Evolutionary conservation across 1,139 yeast species (phyloP).

Genomic region (Taiozyma sp.): DNA sequence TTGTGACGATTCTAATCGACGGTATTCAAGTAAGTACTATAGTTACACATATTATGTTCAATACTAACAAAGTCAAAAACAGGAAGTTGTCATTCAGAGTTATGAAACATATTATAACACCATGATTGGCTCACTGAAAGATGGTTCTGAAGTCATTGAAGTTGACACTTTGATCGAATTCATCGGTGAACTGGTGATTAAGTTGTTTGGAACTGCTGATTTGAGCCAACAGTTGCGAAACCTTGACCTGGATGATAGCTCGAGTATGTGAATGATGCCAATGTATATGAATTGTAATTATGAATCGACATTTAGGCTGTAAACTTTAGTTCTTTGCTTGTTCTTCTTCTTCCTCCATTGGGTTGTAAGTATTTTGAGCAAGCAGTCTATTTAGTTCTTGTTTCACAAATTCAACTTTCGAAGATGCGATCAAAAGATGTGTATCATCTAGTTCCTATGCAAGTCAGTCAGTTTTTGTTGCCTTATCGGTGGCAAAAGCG

Average conservation of each 20-base stretch:
- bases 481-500: neutral
- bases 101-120: constrained; percentile 41
- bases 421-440: constrained; percentile 74
- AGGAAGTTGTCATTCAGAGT: constrained; percentile 42
- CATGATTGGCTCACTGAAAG: constrained; percentile 18
- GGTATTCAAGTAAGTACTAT: constrained; percentile 39
- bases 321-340: neutral
- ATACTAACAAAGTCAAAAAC: constrained; percentile 1
- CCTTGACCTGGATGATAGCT: constrained; percentile 2
- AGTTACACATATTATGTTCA: neutral
- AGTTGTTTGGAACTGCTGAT: constrained; percentile 22
- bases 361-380: constrained; percentile 80
- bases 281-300: neutral
- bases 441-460: constrained; percentile 83
- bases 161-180: constrained; percentile 49
- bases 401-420: constrained; percentile 70
- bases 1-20: constrained; percentile 46
- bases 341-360: constrained; percentile 61
- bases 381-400: constrained; percentile 67
- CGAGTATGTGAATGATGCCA: constrained; percentile 1
- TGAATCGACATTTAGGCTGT: neutral
- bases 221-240: constrained; percentile 3
- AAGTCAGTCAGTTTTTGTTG: neutral
- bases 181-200: constrained; percentile 38
- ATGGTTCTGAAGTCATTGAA: constrained; percentile 42